Percentiles rank a stretch among this genome's conserved stretches.
Conservation (phyloP, 1,139 yeast species). For the Magnusiomyces tetraspermus region DNA sequence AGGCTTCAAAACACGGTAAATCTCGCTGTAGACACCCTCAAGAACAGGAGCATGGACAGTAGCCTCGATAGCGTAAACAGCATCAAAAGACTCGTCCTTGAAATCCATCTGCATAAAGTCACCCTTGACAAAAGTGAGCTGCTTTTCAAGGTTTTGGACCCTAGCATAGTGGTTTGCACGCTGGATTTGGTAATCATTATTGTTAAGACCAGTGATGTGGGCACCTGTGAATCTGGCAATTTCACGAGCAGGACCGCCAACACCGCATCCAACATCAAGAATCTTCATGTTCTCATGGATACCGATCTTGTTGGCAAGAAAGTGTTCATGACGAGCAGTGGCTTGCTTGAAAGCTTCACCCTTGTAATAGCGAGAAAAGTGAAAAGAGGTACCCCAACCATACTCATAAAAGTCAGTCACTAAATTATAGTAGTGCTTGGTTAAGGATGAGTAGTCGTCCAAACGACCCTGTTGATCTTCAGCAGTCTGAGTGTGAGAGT, state of each 20-base stretch:
- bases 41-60: slow-evolving; percentile 96
- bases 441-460: slow-evolving; percentile 76
- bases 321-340: slow-evolving; percentile 94
- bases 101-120: slow-evolving; percentile 99
- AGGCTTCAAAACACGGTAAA: slow-evolving; percentile 91
- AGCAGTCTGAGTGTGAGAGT: slow-evolving; percentile 53
- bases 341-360: slow-evolving; percentile 95
- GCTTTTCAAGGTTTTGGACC: slow-evolving; percentile 54
- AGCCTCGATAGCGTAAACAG: slow-evolving; percentile 97
- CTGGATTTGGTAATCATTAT: slow-evolving; percentile 89
- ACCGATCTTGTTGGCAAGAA: slow-evolving; percentile 78
- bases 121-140: slow-evolving; percentile 84
- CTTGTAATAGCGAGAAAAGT: slow-evolving; percentile 83
- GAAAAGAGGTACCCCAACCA: slow-evolving; percentile 99
- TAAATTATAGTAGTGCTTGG: slow-evolving; percentile 92
- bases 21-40: slow-evolving; percentile 93
- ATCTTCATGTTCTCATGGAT: slow-evolving; percentile 74
- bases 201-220: slow-evolving; percentile 81
- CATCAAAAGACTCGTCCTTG: slow-evolving; percentile 80
- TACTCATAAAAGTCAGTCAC: slow-evolving; percentile 96
- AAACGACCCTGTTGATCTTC: slow-evolving; percentile 59
- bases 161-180: slow-evolving; percentile 80
- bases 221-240: slow-evolving; percentile 86
- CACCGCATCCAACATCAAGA: slow-evolving; percentile 98
- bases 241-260: slow-evolving; percentile 98